Evolutionary conservation across 2,329 filamentous ascomycete species (phyloP), one percentile per base, ranked within the genome.

Genomic region (Colletotrichum scovillei): DNA sequence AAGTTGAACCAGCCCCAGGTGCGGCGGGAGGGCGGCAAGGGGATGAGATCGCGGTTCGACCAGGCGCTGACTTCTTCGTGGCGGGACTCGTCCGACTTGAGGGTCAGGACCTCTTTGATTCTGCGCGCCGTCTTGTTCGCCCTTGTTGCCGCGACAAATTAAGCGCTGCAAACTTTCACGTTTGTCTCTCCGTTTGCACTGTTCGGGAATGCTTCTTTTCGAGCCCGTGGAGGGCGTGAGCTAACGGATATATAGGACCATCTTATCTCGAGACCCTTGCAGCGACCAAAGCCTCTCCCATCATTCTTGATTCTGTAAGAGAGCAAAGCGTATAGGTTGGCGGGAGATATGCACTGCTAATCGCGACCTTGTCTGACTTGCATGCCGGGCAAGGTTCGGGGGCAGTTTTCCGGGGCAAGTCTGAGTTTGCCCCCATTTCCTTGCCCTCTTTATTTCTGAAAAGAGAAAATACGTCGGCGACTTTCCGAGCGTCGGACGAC

Each of bases 1-100:
- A 80, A 86, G 69, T 85, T 82, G 66, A 81, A 82, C 75, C 85
- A 80, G 79, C 86, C 84, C 86, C 86, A 87, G 35, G 85, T 87
- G 73, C 86, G 80, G 66, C 84, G 79, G 69, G 83, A 81, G 2
- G 83, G 81, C 24, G 86, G 79, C 16, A 83, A 69, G 16, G 82
- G 81, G 28, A 81, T 80, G 46, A 83, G 72, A 55, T 82, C 82
- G 76, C 84, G 84, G 67, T 88, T 88, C 28, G 84, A 86, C 86
- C 86, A 88, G 16, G 82, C 79, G 65, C 85, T 82, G 0, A 84
- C 86, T 67, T 87, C 83, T 74, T 87, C 85, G 73, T 86, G 82
- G 63, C 80, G 81, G 16, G 78, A 76, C 57, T 82, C 81, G 68
- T 86, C 81, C 62, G 83, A 83, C 63, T 82, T 81, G 28, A 86